Base-by-base conservation (phyloP, 345 rosid species). In the Laguncularia racemosa region DNA sequence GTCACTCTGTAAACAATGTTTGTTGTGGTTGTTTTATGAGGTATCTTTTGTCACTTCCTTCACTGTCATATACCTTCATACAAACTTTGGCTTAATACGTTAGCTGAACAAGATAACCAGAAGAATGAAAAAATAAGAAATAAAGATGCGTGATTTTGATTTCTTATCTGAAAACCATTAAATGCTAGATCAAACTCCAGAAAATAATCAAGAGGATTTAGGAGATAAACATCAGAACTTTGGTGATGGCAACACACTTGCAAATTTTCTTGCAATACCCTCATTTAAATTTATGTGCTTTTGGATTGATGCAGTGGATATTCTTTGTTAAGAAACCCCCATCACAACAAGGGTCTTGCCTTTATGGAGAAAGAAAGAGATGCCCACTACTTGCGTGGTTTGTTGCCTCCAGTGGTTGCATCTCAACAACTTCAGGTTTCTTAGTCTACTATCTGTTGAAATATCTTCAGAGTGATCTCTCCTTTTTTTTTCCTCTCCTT, bases 301-400 rank as follows among this genome's bases (percentile, higher is more conserved):
- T 44, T 13, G 17, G 33, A 14, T 11, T 62, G 48, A 43, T 76
- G 71, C 74, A 88, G 98, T 72, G 98, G 96, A 5, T 86, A 81
- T 63, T 70, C 84, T 40, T 69, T 91, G 74, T 67, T 91, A 71
- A 69, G 98, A 66, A 92, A 91, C 73, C 98, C 98, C 38, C 95
- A 52, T 53, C 84, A 88, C 55, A 88, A 91, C 84, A 91, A 91
- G 65, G 98, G 98, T 74, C 89, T 86, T 57, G 84, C 95, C 50
- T 91, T 88, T 71, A 79, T 79, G 19, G 98, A 81, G 77, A 72
- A 69, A 62, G 98, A 91, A 59, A 81, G 98, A 67, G 89, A 88
- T 73, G 75, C 89, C 7, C 98, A 88, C 67, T 91, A 84, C 84
- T 64, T 91, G 74, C 81, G 95, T 44, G 95, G 95, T 28, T 88